Base-by-base conservation (phyloP, 1,284 basidiomycete genomes). In the Marasmius sp. region DNA sequence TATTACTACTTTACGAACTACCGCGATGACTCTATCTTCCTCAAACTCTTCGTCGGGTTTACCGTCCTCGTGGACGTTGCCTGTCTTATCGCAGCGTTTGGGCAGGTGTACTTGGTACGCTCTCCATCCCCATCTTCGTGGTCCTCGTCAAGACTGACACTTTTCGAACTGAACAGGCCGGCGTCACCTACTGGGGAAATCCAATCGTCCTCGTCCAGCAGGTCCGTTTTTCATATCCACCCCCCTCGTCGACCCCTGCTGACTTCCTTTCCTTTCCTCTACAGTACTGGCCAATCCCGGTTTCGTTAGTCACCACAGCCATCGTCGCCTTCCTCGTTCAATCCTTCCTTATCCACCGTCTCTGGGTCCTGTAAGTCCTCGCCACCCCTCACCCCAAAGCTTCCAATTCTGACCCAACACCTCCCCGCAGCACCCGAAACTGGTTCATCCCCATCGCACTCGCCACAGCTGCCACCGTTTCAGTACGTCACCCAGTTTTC, bases 91-190 rank as follows among this genome's bases (percentile, higher is more conserved):
- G 43, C 58, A 34, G 45, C 18, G 1, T 62, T 49, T 39, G 52
- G 45, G 8, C 33, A 45, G 33, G 53, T 59, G 36, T 62, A 62
- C 22, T 14, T 62, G 61, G 61, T 62, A 48, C 33, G 49, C n/a
- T 38, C 6, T 20, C 22, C 10, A 20, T 20, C 14, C 6, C 1
- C 16, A n/a, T 43, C 10, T 7, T n/a, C 7, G 18, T 45, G 2
- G n/a, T n/a, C 8, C 20, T 20, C 16, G 16, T 47, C 20, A 16
- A 33, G 12, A 36, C 33, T 49, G 4, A 14, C 9, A 34, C 6
- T 43, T 12, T 6, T 34, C 10, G 12, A 4, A 27, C 5, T 5
- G 27, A 22, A 14, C 33, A 62, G 61, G n/a, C 47, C 18, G 34
- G 33, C 14, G 43, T 62, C n/a, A 47, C 38, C 9, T 38, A 54